Conservation (phyloP, 1,284 basidiomycete genomes). For the Austroboletus rostrupii region DNA sequence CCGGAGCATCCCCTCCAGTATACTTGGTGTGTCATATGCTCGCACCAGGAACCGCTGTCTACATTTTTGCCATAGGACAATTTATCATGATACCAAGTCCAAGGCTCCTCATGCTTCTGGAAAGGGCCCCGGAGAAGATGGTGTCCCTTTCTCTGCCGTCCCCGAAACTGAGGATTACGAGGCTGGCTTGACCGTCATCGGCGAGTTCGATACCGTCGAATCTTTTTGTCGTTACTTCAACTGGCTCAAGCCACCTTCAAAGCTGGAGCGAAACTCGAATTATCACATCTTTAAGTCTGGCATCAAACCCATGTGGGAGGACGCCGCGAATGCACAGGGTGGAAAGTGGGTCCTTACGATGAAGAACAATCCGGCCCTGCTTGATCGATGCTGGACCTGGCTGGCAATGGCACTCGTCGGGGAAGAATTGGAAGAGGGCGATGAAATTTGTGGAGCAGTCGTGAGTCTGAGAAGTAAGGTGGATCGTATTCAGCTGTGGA, state of each 20-base stretch:
- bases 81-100: conserved; percentile 84
- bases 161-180: conserved; percentile 71
- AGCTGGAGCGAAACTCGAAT: conserved; percentile 83
- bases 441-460: conserved; percentile 88
- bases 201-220: conserved; percentile 83
- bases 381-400: conserved; percentile 90
- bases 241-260: conserved; percentile 88
- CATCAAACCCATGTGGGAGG: conserved; percentile 96
- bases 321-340: conserved; percentile 84
- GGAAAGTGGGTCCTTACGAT: conserved; percentile 95
- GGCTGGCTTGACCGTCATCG: conserved; percentile 72
- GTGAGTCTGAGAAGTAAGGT: conserved; percentile 84
- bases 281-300: conserved; percentile 93
- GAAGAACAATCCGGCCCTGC: conserved; percentile 72
- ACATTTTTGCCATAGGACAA: conserved; percentile 53
- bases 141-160: conserved; percentile 27
- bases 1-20: conserved; percentile 83
- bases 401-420: conserved; percentile 89
- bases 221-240: conserved; percentile 93
- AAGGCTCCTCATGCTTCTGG: conserved; percentile 56
- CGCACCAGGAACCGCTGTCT: background rate
- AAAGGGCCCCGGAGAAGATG: conserved; percentile 28
- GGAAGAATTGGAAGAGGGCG: conserved; percentile 82
- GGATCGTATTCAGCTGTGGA: conserved; percentile 89
- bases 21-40: conserved; percentile 57